Conservation (phyloP, 768 basidiomycete genomes). For the Pleurotus tuber-regium region DNA sequence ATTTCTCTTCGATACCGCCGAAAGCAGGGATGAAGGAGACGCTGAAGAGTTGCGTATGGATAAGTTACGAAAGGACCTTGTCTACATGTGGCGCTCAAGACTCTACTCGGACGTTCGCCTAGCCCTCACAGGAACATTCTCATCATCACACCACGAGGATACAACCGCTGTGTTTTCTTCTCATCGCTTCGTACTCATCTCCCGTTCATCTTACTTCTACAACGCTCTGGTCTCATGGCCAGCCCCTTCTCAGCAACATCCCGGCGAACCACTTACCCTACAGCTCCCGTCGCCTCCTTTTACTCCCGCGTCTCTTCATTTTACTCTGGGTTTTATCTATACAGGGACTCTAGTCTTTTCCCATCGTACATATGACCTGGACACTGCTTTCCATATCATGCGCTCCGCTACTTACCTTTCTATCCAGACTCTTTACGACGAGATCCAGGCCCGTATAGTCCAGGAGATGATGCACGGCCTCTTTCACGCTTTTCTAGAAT, state of each 20-base stretch:
- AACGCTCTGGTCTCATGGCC: slow-evolving; percentile 72
- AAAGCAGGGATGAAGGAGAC: slow-evolving; percentile 46
- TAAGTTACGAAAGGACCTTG: slow-evolving; percentile 88
- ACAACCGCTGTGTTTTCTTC: slow-evolving; percentile 85
- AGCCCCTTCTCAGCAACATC: slow-evolving; percentile 21
- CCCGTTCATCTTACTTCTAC: slow-evolving; percentile 86
- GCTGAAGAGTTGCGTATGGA: slow-evolving; percentile 60
- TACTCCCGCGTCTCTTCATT: slow-evolving; percentile 91
- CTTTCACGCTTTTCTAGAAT: slow-evolving; percentile 79
- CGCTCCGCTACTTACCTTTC: slow-evolving; percentile 79
- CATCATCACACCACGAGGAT: slow-evolving; percentile 58
- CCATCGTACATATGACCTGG: slow-evolving; percentile 89
- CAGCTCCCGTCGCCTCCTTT: slow-evolving; percentile 89
- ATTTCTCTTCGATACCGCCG: slow-evolving; percentile 74
- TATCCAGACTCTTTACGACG: slow-evolving; percentile 68
- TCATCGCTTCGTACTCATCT: slow-evolving; percentile 90
- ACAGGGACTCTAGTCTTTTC: slow-evolving; percentile 93
- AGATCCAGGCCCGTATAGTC: slow-evolving; percentile 79
- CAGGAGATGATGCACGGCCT: slow-evolving; percentile 91
- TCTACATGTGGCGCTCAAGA: slow-evolving; percentile 95
- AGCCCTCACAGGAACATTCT: slow-evolving; percentile 68
- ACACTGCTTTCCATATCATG: slow-evolving; percentile 88
- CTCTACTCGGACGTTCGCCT: slow-evolving; percentile 92
- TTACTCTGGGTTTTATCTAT: slow-evolving; percentile 92
- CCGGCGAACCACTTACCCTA: slow-evolving; percentile 52